A percentile compares a stretch with the other conserved stretches of the same genome.
These are phyloP conservation scores for Penicillium nordicum DNA, from an alignment of 2,329 filamentous ascomycete genomes.

Conservation along the genomic window DNA sequence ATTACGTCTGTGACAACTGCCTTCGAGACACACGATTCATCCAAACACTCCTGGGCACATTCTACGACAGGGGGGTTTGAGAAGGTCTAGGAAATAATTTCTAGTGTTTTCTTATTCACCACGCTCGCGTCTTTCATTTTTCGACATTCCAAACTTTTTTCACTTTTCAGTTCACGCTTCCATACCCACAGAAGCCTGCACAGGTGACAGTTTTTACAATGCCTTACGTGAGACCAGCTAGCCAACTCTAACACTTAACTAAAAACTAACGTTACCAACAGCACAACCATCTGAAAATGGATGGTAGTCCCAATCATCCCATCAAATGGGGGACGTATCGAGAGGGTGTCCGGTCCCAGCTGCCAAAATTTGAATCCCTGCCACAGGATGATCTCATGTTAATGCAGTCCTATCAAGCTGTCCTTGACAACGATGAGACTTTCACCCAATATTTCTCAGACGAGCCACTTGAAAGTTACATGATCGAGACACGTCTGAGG, in stretches of 20 bases:
- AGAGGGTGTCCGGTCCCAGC: background rate
- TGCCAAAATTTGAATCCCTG: background rate
- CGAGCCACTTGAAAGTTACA: conserved; percentile 2
- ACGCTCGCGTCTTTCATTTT: background rate
- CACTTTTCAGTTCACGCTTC: background rate
- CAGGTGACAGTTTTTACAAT: background rate
- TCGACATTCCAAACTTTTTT: background rate
- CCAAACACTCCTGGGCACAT: background rate
- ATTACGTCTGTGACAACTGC: background rate
- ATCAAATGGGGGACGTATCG: conserved; percentile 2
- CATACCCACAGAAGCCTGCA: background rate
- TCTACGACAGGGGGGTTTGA: background rate
- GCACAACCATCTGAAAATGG: background rate
- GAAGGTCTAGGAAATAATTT: background rate
- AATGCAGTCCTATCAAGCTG: background rate
- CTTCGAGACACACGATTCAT: background rate
- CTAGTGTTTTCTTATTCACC: background rate
- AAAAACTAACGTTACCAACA: background rate
- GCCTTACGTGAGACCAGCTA: background rate
- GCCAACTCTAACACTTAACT: background rate
- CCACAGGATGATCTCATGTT: background rate
- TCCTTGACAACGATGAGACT: conserved; percentile 3
- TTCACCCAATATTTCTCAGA: conserved; percentile 7
- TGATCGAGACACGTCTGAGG: background rate
- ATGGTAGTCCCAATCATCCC: background rate